A percentile compares a stretch with the other conserved stretches of the same genome.
These are phyloP conservation scores for Clausena lansium DNA, from an alignment of 345 rosid genomes.

Conservation along the genomic window DNA sequence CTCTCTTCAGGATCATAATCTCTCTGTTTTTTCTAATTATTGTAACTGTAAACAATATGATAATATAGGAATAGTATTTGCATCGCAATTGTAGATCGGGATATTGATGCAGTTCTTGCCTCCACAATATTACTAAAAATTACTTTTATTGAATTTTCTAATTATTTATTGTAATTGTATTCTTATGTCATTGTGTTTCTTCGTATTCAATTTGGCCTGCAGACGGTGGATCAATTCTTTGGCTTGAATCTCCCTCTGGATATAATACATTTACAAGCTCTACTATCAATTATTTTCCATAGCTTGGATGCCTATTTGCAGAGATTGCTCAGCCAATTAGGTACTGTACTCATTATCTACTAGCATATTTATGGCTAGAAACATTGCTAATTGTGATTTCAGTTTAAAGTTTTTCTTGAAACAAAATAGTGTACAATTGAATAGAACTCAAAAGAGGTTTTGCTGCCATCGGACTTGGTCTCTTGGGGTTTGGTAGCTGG, in stretches of 20 bases:
- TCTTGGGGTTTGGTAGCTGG: neutral
- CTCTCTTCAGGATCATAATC: neutral
- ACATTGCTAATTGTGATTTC: neutral
- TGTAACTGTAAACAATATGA: neutral
- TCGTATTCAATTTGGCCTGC: slow-evolving; percentile 32
- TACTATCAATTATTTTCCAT: slow-evolving; percentile 82
- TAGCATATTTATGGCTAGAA: slow-evolving; percentile 4
- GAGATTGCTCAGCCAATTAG: slow-evolving; percentile 69
- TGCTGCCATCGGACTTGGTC: neutral
- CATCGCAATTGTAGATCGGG: neutral
- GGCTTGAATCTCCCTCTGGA: slow-evolving; percentile 86
- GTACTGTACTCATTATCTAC: slow-evolving; percentile 35
- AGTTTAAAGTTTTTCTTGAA: slow-evolving; percentile 2
- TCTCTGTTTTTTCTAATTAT: neutral
- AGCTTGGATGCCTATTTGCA: slow-evolving; percentile 78
- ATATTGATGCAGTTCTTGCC: neutral
- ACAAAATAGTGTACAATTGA: neutral
- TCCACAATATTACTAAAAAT: neutral
- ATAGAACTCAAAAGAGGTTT: neutral
- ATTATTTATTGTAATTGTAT: neutral
- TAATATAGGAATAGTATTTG: neutral
- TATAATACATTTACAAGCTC: slow-evolving; percentile 90
- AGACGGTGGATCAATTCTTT: slow-evolving; percentile 93
- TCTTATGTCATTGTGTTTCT: slow-evolving; percentile 6
- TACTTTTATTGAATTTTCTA: neutral